Base-by-base conservation (phyloP, 306 rosid genomes). In the Vigna nakashimae region DNA sequence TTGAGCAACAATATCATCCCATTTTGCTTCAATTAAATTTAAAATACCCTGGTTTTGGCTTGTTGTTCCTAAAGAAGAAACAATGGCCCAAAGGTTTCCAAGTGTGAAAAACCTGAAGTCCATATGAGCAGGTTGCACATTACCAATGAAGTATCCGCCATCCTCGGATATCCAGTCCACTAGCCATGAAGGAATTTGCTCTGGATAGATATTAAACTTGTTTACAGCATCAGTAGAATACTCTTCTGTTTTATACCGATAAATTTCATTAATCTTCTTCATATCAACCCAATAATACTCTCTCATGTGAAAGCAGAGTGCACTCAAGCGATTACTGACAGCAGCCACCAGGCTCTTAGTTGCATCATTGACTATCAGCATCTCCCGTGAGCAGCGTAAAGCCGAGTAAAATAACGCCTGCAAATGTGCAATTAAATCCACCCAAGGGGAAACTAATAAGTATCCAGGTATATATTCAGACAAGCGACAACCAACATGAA, bases 51-150 rank as follows among this genome's bases (percentile, higher is more conserved):
- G 80, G 17, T 88, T 94, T 79, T 94, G 98, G 60, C 79, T 51
- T 43, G 86, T 81, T 57, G 92, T 86, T 10, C 98, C 98, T 52
- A 91, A 80, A 75, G 98, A 94, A 6, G 98, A 90, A 51, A 91
- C 86, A 76, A 94, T 89, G 58, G 97, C 30, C 98, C 98, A 94
- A 58, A 94, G 96, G 76, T 94, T 94, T 80, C 98, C 98, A 3
- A 91, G 94, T 11, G 93, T 89, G 73, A 94, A 94, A 73, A 94
- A 94, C 84, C 97, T 90, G 7, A 94, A 94, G 84, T 94, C 98
- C 98, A 94, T 91, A 84, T 94, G 98, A 51, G 94, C 98, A 80
- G 98, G 96, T 78, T 91, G 98, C 62, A 94, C 84, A 81, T 94
- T 94, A 50, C 98, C 98, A 52, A 91, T 91, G 81, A 94, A 87